These are phyloP conservation scores for Aaosphaeria arxii DNA, from an alignment of 2,329 filamentous ascomycete species.

Conservation along the genomic window DNA sequence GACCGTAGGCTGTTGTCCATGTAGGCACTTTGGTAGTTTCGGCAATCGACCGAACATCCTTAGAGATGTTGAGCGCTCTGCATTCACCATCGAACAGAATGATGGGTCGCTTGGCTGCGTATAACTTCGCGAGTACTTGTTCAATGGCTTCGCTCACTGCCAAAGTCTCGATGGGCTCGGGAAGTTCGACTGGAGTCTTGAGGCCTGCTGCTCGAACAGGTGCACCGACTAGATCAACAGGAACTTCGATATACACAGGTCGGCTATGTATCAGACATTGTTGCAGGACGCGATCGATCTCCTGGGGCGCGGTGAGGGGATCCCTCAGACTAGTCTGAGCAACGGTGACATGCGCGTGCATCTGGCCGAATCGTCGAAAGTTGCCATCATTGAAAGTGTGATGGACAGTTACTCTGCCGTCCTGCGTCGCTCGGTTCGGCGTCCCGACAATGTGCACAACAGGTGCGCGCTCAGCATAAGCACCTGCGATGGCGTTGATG, in stretches of 20 bases:
- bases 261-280: slow-evolving; percentile 9
- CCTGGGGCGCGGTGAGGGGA: slow-evolving; percentile 10
- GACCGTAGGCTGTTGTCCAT: slow-evolving; percentile 17
- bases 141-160: not conserved
- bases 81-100: slow-evolving; percentile 14
- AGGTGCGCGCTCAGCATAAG: slow-evolving; percentile 47
- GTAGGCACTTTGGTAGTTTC: slow-evolving; percentile 8
- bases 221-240: slow-evolving; percentile 1
- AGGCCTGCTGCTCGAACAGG: not conserved
- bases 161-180: not conserved
- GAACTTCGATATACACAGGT: slow-evolving; percentile 4
- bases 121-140: not conserved
- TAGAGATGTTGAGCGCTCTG: not conserved
- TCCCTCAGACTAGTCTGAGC: slow-evolving; percentile 14
- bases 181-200: slow-evolving; percentile 1
- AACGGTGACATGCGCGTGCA: slow-evolving; percentile 22
- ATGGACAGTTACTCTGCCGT: slow-evolving; percentile 8
- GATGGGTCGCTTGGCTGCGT: not conserved
- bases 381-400: not conserved
- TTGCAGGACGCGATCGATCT: slow-evolving; percentile 23
- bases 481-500: slow-evolving; percentile 47
- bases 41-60: slow-evolving; percentile 9
- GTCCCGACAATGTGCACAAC: slow-evolving; percentile 49
- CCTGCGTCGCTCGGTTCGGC: slow-evolving; percentile 20
- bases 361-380: slow-evolving; percentile 12